Percentiles rank a stretch among this genome's conserved stretches.
Evolutionary conservation across 345 rosid species (phyloP).

Genomic region (Brassica carinata): DNA sequence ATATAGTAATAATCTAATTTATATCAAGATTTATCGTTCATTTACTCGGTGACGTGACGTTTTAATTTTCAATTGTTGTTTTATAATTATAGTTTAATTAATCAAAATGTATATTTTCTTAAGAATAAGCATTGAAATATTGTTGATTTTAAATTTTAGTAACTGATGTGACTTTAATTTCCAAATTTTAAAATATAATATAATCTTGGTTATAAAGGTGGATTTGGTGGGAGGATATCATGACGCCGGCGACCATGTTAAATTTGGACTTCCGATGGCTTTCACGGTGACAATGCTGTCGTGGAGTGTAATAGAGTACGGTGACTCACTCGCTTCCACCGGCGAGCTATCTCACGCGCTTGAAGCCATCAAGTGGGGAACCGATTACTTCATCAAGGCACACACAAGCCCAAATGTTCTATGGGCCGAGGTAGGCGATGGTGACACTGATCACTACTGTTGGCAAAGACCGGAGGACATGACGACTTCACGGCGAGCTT

Average conservation of each 20-base stretch:
- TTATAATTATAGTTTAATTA: not conserved
- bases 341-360: slow-evolving; percentile 79
- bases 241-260: slow-evolving; percentile 95
- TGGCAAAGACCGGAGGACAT: slow-evolving; percentile 99
- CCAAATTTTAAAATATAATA: not conserved
- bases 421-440: slow-evolving; percentile 97
- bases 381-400: slow-evolving; percentile 90
- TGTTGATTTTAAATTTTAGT: not conserved
- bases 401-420: slow-evolving; percentile 82
- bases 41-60: not conserved
- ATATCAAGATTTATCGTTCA: not conserved
- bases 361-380: slow-evolving; percentile 93
- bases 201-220: slow-evolving; percentile 47
- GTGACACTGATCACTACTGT: slow-evolving; percentile 92
- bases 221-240: slow-evolving; percentile 97
- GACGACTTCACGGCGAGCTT: slow-evolving; percentile 92
- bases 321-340: slow-evolving; percentile 59
- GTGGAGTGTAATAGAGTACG: slow-evolving; percentile 78
- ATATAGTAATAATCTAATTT: not conserved
- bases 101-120: not conserved
- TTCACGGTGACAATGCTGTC: slow-evolving; percentile 93
- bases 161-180: not conserved
- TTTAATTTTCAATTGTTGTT: not conserved
- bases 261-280: slow-evolving; percentile 96
- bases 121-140: not conserved